These are phyloP conservation scores for Ceratocystis lukuohia DNA, from an alignment of 2,329 filamentous ascomycete genomes.

Conservation along the genomic window DNA sequence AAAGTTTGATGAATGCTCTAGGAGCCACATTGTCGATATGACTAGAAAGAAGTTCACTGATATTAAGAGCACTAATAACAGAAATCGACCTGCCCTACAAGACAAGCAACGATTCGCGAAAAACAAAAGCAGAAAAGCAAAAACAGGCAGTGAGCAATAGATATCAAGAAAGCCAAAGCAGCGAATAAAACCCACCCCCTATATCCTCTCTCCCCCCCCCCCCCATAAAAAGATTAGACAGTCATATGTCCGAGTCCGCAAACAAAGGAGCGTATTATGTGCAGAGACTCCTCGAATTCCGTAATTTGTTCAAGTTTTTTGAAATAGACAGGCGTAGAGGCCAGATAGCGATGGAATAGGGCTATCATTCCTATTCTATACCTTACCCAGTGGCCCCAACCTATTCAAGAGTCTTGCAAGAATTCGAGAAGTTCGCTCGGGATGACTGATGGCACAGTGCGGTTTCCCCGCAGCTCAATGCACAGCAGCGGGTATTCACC, in stretches of 20 bases:
- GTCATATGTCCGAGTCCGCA: background rate
- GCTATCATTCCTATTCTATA: too few species aligned
- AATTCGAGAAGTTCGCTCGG: slow-evolving; percentile 12
- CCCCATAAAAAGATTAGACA: background rate
- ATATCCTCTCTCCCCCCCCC: background rate
- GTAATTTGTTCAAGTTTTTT: background rate
- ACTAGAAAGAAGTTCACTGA: background rate
- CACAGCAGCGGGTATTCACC: slow-evolving; percentile 17
- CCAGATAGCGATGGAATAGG: background rate
- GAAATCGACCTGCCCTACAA: background rate
- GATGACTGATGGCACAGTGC: slow-evolving; percentile 7
- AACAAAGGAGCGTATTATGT: slow-evolving; percentile 4
- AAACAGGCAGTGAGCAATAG: background rate
- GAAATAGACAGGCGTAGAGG: background rate
- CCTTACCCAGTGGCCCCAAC: background rate
- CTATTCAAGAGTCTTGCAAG: slow-evolving; percentile 7
- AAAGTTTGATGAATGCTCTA: background rate
- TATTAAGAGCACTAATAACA: background rate
- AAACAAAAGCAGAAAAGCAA: background rate
- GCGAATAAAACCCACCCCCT: background rate
- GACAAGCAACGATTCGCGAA: background rate
- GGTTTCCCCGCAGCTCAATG: slow-evolving; percentile 11
- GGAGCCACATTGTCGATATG: background rate
- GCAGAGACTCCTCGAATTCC: slow-evolving; percentile 4
- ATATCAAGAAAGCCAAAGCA: slow-evolving; percentile 11